Percentiles rank a stretch among this genome's conserved stretches.
phyloP scores from a whole-genome alignment of 208 protist genomes.

The Acanthamoeba rhysodes region DNA sequence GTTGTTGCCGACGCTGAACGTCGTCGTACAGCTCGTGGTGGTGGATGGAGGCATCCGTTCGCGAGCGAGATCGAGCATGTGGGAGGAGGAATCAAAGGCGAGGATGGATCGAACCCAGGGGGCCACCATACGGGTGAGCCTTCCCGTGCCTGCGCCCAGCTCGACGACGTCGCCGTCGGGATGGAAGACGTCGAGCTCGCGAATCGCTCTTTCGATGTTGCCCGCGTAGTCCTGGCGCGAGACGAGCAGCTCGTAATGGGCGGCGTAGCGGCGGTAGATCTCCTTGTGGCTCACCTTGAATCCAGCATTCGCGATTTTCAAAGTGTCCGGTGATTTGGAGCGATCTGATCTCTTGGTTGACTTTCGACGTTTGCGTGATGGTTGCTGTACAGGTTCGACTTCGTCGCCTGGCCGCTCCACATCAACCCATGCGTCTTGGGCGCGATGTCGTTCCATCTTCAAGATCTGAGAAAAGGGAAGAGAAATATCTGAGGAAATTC shows the following conservation, averaged over 20 bases:
- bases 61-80: conserved; percentile 24
- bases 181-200: neutral
- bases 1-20: conserved; percentile 47
- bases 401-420: no score
- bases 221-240: conserved; percentile 11
- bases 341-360: no score
- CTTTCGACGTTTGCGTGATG: no score
- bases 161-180: neutral
- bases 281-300: conserved; percentile 62
- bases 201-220: conserved; percentile 19
- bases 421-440: no score
- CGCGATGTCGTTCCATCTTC: no score
- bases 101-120: conserved; percentile 28
- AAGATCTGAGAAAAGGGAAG: no score
- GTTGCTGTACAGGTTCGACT: no score
- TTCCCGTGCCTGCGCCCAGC: conserved; percentile 19
- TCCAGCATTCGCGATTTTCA: no score
- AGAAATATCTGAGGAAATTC: no score
- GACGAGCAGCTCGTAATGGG: conserved; percentile 22
- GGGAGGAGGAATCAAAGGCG: neutral
- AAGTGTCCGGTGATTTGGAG: no score
- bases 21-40: neutral
- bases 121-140: conserved; percentile 48
- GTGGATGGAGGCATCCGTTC: neutral
- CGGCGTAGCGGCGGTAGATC: conserved; percentile 33